Evolutionary conservation across 2,329 filamentous ascomycete genomes (phyloP), one percentile per base, ranked within the genome.

Genomic region (Incumbomyces lentus): DNA sequence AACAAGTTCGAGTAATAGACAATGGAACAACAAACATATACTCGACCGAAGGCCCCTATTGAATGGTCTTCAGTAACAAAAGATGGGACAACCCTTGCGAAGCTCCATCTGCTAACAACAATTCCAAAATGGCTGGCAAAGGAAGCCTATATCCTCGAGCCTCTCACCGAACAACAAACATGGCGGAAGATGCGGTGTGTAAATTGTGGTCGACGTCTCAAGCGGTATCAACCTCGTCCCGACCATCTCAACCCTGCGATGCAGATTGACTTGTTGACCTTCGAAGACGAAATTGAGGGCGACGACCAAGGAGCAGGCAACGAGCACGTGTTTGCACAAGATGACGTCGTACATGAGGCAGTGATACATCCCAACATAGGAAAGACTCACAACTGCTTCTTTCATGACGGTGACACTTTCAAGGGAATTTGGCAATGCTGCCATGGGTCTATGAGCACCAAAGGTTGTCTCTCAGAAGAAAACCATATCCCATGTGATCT

Each of bases 161-260:
- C 48, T 13, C 49, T 56, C 11, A 41, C 46, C 2, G 29, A n/a
- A 8, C 14, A 8, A 2, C 37, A 55, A 31, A 47, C 54, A n/a
- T 48, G 50, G 40, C 19, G 35, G n/a, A 56, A 56, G 17, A 49
- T 43, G 31, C 50, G 49, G 42, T 53, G 52, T 22, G 7, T 6
- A 16, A 40, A 43, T 30, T 53, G 51, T 30, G 22, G 42, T 31
- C 33, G 29, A 35, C 17, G 34, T 16, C n/a, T 45, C 7, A 45
- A 45, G 42, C n/a, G 14, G 19, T 45, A 45, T 30, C 34, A 22
- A 32, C 40, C 40, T 26, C 2, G 17, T 22, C 12, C 32, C 13
- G 40, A 17, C 14, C 13, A 14, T 32, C 11, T 6, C 16, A 16
- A 34, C 30, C 14, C 19, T 16, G n/a, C 34, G 4, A 8, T 22